These are phyloP conservation scores for Symbiodinium pilosum DNA, from an alignment of 73 alveolate species.

Conservation along the genomic window DNA sequence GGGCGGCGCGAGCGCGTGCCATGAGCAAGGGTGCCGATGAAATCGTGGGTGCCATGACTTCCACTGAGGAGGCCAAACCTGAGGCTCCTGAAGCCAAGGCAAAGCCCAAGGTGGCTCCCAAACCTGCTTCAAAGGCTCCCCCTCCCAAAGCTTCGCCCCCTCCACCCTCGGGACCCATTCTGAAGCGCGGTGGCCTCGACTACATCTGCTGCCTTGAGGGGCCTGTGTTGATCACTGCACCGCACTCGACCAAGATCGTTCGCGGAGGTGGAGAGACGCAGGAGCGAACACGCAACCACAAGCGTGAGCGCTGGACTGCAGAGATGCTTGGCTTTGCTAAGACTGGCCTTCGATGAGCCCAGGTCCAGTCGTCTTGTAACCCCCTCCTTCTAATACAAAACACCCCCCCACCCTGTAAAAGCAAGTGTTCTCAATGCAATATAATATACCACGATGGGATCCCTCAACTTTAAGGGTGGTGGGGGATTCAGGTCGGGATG, in stretches of 20 bases:
- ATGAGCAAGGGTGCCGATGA: background rate
- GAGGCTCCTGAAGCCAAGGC: background rate
- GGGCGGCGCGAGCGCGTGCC: constrained; percentile 26
- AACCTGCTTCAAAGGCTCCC: background rate
- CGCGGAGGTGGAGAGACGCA: constrained; percentile 49
- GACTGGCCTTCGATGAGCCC: too few species aligned
- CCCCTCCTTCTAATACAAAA: too few species aligned
- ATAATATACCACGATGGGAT: too few species aligned
- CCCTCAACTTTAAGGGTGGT: background rate
- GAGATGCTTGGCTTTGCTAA: too few species aligned
- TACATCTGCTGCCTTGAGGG: constrained; percentile 12
- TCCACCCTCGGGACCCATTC: constrained; percentile 12
- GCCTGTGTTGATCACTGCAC: constrained; percentile 22
- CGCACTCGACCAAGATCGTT: constrained; percentile 26
- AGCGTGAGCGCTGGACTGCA: constrained; percentile 43
- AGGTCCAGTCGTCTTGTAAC: too few species aligned
- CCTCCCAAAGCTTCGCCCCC: background rate
- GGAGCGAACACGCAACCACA: constrained; percentile 26
- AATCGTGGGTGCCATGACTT: background rate
- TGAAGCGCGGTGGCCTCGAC: constrained; percentile 29
- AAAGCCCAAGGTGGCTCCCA: background rate
- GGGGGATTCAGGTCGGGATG: too few species aligned
- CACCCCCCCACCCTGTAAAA: too few species aligned
- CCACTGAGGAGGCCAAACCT: background rate
- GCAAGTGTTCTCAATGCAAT: too few species aligned